Conservation (phyloP, 768 basidiomycete genomes). For the Dacryopinax primogenitus region DNA sequence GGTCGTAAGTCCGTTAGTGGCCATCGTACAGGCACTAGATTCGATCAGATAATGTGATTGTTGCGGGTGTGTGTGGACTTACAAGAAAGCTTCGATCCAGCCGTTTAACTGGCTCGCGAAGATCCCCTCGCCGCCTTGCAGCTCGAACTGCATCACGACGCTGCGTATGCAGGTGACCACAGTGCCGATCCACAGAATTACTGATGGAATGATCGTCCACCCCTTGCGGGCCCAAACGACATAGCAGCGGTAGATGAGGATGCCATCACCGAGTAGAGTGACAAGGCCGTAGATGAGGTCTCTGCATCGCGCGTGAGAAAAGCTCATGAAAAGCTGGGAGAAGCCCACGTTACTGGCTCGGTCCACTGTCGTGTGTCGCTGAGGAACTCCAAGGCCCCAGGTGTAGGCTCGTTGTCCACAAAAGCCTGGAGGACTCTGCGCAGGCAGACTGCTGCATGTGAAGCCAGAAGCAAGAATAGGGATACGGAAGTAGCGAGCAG, state of each 20-base stretch:
- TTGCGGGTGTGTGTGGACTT: constrained; percentile 26
- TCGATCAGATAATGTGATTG: constrained; percentile 29
- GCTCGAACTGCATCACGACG: constrained; percentile 6
- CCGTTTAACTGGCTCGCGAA: constrained; percentile 27
- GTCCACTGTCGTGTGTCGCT: constrained; percentile 5
- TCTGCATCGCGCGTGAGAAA: neutral
- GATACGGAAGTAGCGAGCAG: neutral
- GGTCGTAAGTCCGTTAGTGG: constrained; percentile 11
- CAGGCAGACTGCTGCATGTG: neutral
- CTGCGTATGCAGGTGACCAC: constrained; percentile 14
- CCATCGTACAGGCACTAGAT: constrained; percentile 16
- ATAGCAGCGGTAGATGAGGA: constrained; percentile 24
- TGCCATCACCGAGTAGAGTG: neutral
- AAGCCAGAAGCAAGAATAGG: neutral
- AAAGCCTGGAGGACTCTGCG: neutral
- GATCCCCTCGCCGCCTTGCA: constrained; percentile 18
- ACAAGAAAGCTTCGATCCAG: constrained; percentile 33
- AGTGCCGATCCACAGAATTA: constrained; percentile 25
- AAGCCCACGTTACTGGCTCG: neutral
- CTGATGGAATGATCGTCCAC: constrained; percentile 23
- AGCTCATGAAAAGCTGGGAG: neutral
- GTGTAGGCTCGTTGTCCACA: neutral
- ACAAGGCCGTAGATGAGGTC: constrained; percentile 3
- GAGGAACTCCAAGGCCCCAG: neutral
- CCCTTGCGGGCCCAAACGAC: constrained; percentile 26